Evolutionary conservation across 2,329 filamentous ascomycete species (phyloP), one percentile per base, ranked within the genome.

Genomic region (Fusarium sp.): DNA sequence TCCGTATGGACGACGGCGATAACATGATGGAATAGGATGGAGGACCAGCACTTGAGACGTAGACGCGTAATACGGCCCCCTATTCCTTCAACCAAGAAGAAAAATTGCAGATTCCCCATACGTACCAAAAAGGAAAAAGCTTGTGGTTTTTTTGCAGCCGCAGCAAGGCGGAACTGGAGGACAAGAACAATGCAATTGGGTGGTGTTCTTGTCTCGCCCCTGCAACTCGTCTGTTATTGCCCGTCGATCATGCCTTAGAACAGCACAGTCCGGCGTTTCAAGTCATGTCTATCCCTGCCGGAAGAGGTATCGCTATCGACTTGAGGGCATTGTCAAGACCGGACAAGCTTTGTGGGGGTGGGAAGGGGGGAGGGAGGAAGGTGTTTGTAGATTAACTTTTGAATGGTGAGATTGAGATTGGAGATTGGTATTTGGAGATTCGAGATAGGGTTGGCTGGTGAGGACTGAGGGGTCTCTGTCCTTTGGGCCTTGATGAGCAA

Each of bases 311-410:
- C 53, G 60, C 65, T 56, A 61, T 71, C 46, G 46, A 60, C 53
- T 57, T 63, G 72, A 67, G 66, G 63, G 65, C 68, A 72, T 75
- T 78, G 76, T 78, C 75, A 77, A 77, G 76, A 75, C 75, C 39
- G 71, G 77, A 79, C 76, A 79, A 78, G 77, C 77, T 79, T 79
- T 79, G 73, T 75, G 71, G 75, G 70, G 71, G 66, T 64, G 66
- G 62, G 49, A 62, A 50, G 62, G 13, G 57, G 13, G 49, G 53
- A 44, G 57, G 30, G 63, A 13, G 10, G 28, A 30, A 62, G 62
- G 64, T 53, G 53, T 62, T 61, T 19, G 48, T 60, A 55, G 66
- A 61, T 67, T 62, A 65, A 67, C 41, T 52, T 58, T 51, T n/a
- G 35, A 53, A 26, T 53, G 41, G 54, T 39, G 44, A 55, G 66